These are phyloP conservation scores for Aspergillus udagawae DNA, from an alignment of 2,329 filamentous ascomycete genomes.

Conservation along the genomic window DNA sequence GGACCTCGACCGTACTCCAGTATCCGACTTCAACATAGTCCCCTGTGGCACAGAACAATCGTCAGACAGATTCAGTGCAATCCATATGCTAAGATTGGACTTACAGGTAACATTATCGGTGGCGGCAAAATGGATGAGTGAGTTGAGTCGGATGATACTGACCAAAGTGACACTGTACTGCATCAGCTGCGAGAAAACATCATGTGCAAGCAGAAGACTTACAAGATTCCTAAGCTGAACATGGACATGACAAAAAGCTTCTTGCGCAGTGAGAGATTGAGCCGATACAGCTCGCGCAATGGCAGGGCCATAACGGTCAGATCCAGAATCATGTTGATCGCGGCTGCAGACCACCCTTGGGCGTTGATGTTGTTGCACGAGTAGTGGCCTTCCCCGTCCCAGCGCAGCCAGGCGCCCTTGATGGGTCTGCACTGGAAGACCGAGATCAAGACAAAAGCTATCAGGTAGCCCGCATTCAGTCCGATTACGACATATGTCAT, in stretches of 20 bases:
- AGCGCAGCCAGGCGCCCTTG: constrained; percentile 38
- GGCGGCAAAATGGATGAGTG: constrained; percentile 40
- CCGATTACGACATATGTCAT: constrained; percentile 28
- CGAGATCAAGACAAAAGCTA: constrained; percentile 33
- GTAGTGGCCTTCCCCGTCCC: constrained; percentile 33
- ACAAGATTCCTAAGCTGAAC: constrained; percentile 38
- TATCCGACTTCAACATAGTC: constrained; percentile 27
- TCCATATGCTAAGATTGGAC: neutral
- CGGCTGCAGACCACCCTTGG: constrained; percentile 34
- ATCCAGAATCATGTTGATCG: constrained; percentile 30
- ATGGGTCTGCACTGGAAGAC: constrained; percentile 38
- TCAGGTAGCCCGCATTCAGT: constrained; percentile 25
- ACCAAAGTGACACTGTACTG: constrained; percentile 41
- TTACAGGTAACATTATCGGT: constrained; percentile 40
- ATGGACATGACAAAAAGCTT: constrained; percentile 32
- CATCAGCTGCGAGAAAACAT: neutral
- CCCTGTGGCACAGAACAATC: constrained; percentile 14
- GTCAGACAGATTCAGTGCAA: too few species aligned
- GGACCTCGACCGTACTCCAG: constrained; percentile 29
- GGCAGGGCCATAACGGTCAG: constrained; percentile 27
- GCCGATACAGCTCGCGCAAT: constrained; percentile 22
- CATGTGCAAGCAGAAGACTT: constrained; percentile 6
- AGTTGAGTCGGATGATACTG: constrained; percentile 42
- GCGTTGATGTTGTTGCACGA: constrained; percentile 35
- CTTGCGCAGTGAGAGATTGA: constrained; percentile 25